Base-by-base conservation (phyloP, 1,139 yeast species). In the Yamadazyma friedrichii region DNA sequence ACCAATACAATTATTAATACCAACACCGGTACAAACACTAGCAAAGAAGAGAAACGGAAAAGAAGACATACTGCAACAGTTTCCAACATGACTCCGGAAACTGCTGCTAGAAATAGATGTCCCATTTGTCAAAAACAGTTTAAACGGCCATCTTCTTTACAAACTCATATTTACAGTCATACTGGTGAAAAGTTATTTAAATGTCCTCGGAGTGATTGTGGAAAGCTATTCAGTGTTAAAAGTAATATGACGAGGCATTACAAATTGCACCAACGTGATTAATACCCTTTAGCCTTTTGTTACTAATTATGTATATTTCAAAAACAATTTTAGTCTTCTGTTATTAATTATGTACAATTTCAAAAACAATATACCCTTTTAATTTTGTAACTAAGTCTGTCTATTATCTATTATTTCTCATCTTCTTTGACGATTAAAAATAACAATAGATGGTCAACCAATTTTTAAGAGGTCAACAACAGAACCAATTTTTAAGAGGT, bases 101-200 rank as follows among this genome's bases (percentile, higher is more conserved):
- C 68, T 1, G 67, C 68, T 5, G 57, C 56, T 16, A 43, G 65
- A 38, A 70, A 74, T 52, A 58, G 74, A 37, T 88, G 96, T 58
- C 64, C 72, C 24, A 70, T 80, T n/a, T 88, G 96, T 61, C 74
- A 78, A 40, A 87, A 87, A 59, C 80, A 79, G 37, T 88, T 88
- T 65, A 82, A 85, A 40, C 70, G 96, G 44, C 95, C 96, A 2
- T 81, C 88, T 9, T 84, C 93, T 2, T 67, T 88, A 43, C 84
- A 80, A 53, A 87, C 93, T 3, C 96, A 88, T 62, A 74, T 78
- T 62, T 83, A 85, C 58, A 82, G 88, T 2, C 96, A 88, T 58
- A 87, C 96, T 0, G 96, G 96, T 4, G 93, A 85, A 55, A 86
- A 85, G 59, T 88, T 93, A 20, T 86, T 76, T 63, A 65, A 64